A percentile compares a stretch with the other conserved stretches of the same genome.
Conservation (phyloP, 169 alveolate genomes). For the Eimeria praecox region DNA sequence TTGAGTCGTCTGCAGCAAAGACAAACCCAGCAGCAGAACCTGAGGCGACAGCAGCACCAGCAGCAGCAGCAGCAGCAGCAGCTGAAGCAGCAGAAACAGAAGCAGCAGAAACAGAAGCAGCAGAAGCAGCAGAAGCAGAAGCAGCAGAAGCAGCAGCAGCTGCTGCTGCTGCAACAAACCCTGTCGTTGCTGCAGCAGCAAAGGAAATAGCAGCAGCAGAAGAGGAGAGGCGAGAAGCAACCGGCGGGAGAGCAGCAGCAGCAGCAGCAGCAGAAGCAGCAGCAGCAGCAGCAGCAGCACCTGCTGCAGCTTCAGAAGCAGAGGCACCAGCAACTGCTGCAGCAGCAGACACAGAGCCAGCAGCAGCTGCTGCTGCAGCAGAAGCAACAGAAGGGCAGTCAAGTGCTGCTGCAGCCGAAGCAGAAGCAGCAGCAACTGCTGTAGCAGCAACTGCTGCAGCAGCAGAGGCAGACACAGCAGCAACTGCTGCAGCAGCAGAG, state of each 20-base stretch:
- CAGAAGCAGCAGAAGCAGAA: background rate
- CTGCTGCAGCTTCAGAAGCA: background rate
- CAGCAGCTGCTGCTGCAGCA: too few species aligned
- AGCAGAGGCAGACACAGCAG: background rate
- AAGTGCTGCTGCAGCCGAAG: background rate
- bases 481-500: background rate
- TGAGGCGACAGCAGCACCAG: background rate
- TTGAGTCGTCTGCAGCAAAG: background rate
- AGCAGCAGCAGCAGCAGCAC: background rate
- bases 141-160: slow-evolving; percentile 21
- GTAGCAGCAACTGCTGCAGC: background rate
- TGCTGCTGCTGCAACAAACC: too few species aligned
- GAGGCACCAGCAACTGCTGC: background rate
- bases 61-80: background rate
- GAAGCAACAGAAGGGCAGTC: background rate
- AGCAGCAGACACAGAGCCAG: background rate
- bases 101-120: background rate
- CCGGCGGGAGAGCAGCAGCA: background rate
- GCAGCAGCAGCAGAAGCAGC: background rate
- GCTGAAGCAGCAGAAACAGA: background rate
- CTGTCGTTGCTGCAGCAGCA: background rate
- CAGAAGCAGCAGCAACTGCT: background rate
- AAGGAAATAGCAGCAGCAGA: background rate
- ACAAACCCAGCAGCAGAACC: background rate
- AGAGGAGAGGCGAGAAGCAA: background rate